phyloP scores from a whole-genome alignment of 1,139 yeast species.

The Blastobotrys arbuscula region DNA sequence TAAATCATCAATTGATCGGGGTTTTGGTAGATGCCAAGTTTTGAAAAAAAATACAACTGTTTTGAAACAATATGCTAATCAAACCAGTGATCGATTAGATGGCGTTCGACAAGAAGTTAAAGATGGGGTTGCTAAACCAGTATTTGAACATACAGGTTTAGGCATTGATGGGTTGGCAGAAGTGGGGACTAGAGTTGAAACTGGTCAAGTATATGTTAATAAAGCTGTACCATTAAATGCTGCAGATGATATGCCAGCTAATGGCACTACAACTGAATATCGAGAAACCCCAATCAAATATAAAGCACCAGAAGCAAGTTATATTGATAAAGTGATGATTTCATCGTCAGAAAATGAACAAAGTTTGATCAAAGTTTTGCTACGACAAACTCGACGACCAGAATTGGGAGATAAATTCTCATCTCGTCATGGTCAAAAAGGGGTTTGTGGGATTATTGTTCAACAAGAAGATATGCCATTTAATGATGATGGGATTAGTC shows the following conservation, averaged over 20 bases:
- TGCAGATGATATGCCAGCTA: constrained; percentile 56
- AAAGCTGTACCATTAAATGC: constrained; percentile 89
- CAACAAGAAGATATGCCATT: constrained; percentile 96
- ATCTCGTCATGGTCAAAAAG: constrained; percentile 96
- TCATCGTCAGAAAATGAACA: constrained; percentile 94
- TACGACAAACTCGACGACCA: constrained; percentile 96
- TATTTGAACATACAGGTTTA: constrained; percentile 76
- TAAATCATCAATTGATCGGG: constrained; percentile 90
- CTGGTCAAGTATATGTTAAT: constrained; percentile 92
- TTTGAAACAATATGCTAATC: constrained; percentile 87
- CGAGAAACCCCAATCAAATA: constrained; percentile 89
- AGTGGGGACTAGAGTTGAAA: constrained; percentile 84
- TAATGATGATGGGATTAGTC: constrained; percentile 81
- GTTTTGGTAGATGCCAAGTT: constrained; percentile 98
- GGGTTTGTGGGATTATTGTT: constrained; percentile 97
- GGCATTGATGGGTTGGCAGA: constrained; percentile 98
- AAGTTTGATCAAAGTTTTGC: constrained; percentile 81
- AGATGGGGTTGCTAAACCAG: constrained; percentile 47
- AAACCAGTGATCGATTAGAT: constrained; percentile 82
- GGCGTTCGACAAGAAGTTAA: constrained; percentile 74
- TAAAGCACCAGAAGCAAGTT: constrained; percentile 92
- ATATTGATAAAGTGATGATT: constrained; percentile 96
- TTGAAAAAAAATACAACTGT: constrained; percentile 86
- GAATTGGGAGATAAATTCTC: constrained; percentile 97
- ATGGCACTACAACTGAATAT: constrained; percentile 49